Base-by-base conservation (phyloP, 345 rosid genomes). In the Geranium brycei region DNA sequence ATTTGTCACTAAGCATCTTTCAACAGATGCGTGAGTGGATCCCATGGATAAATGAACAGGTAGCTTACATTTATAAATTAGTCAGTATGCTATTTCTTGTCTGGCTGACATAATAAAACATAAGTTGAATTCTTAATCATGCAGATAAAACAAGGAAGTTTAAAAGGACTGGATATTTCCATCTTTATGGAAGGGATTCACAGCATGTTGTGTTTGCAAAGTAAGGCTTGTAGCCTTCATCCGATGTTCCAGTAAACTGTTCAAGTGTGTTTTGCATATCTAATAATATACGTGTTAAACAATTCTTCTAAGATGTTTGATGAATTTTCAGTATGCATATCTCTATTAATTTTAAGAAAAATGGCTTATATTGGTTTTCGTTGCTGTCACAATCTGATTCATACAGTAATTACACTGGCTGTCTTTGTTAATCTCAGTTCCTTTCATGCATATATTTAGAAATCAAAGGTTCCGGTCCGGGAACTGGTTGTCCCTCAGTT, bases 21-120 rank as follows among this genome's bases (percentile, higher is more conserved):
- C 76, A 41, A 40, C 82, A 74, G 72, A 79, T 87, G 88, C 71
- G 55, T 70, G 73, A 78, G 38, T 89, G 96, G 97, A 81, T 87
- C 63, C 88, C 88, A 16, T 87, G 95, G 95, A 81, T 89, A 75
- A 74, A 75, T 72, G 85, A 82, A 66, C 83, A 82, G 93, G 96
- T 92, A 75, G 51, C 11, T 53, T 70, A 30, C 53, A 8, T 7
- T 47, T 47, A 7, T 6, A 47, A 47, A 47, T 47, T 47, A 6
- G 11, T 47, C 53, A 47, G 3, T 11, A 47, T 8, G 53, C 15
- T 47, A 8, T 11, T 47, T 47, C 1, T 47, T 47, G 53, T 47
- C 14, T 47, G 14, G 3, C 1, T 47, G 14, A 47, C 53, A 47
- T 11, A 23, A 23, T 23, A 47, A 13, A 47, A 47, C 53, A 6